Evolutionary conservation across 805 yeast species (phyloP).

Genomic region (Teunomyces cretensis): DNA sequence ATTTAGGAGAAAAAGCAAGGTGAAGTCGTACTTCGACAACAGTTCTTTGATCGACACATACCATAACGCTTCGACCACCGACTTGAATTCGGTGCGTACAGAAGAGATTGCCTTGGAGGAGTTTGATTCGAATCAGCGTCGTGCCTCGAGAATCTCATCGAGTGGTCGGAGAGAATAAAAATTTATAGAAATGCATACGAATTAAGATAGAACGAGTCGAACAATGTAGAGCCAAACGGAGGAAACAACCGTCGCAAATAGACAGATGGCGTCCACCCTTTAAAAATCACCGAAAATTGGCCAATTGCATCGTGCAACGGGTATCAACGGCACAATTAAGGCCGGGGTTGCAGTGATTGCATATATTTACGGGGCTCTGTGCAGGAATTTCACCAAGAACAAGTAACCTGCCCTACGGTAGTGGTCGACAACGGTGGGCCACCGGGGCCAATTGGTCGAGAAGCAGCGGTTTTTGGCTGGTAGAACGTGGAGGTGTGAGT

Average conservation of each 20-base stretch:
- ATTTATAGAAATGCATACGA: not conserved
- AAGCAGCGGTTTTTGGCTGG: too few relatives aligned
- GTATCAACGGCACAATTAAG: not conserved
- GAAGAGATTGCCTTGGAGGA: conserved; percentile 54
- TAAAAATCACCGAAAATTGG: not conserved
- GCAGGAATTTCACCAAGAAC: not conserved
- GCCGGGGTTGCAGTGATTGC: not conserved
- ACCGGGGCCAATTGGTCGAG: too few relatives aligned
- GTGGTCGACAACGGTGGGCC: too few relatives aligned
- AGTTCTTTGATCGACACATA: conserved; percentile 34
- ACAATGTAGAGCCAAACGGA: too few relatives aligned
- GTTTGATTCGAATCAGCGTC: conserved; percentile 23
- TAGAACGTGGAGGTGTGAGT: not conserved
- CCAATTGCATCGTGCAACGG: not conserved
- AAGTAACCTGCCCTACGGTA: too few relatives aligned
- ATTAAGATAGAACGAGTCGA: too few relatives aligned
- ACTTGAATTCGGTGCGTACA: conserved; percentile 36
- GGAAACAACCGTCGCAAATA: too few relatives aligned
- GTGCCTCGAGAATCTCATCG: conserved; percentile 22
- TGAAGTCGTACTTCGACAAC: conserved; percentile 21
- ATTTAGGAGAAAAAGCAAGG: conserved; percentile 32
- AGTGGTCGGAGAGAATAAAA: conserved; percentile 12
- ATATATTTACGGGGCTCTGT: not conserved
- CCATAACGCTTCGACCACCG: conserved; percentile 28
- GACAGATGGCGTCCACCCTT: not conserved